phyloP scores from a whole-genome alignment of 1,139 yeast genomes.

The Suhomyces guaymorum region DNA sequence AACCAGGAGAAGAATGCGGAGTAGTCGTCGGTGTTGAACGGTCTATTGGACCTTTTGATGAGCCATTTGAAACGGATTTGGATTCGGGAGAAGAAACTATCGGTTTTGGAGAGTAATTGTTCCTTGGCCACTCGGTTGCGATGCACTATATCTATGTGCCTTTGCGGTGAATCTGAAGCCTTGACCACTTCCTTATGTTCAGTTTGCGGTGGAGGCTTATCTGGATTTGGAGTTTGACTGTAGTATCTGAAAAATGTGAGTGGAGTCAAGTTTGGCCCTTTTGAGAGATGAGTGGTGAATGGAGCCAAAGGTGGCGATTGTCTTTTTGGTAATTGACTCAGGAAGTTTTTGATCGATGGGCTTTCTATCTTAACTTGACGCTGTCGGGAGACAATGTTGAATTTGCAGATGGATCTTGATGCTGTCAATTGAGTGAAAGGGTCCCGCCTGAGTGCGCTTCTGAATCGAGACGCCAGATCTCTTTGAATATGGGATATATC shows the following conservation, averaged over 20 bases:
- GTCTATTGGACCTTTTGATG: slow-evolving; percentile 54
- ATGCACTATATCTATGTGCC: slow-evolving; percentile 10
- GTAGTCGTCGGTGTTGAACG: slow-evolving; percentile 85
- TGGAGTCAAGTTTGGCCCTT: too few relatives aligned
- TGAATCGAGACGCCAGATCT: too few relatives aligned
- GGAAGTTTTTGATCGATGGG: too few relatives aligned
- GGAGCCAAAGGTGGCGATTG: too few relatives aligned
- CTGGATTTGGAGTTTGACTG: neutral
- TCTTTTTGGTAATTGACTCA: too few relatives aligned
- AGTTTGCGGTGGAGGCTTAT: neutral
- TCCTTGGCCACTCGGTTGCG: slow-evolving; percentile 37
- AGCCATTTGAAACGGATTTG: slow-evolving; percentile 69
- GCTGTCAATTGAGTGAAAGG: too few relatives aligned
- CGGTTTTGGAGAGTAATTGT: slow-evolving; percentile 55
- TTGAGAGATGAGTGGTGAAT: too few relatives aligned
- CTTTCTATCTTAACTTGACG: too few relatives aligned
- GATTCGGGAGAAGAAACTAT: slow-evolving; percentile 49
- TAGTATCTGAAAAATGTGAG: too few relatives aligned
- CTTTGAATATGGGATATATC: slow-evolving; percentile 3
- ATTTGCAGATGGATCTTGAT: too few relatives aligned
- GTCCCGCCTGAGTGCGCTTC: neutral
- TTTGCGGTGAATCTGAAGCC: slow-evolving; percentile 3
- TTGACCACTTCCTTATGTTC: slow-evolving; percentile 6
- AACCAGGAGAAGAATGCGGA: slow-evolving; percentile 91
- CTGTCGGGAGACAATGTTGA: too few relatives aligned